These are phyloP conservation scores for Filobasidium uniguttulatum DNA, from an alignment of 1,284 basidiomycete species.

Conservation along the genomic window DNA sequence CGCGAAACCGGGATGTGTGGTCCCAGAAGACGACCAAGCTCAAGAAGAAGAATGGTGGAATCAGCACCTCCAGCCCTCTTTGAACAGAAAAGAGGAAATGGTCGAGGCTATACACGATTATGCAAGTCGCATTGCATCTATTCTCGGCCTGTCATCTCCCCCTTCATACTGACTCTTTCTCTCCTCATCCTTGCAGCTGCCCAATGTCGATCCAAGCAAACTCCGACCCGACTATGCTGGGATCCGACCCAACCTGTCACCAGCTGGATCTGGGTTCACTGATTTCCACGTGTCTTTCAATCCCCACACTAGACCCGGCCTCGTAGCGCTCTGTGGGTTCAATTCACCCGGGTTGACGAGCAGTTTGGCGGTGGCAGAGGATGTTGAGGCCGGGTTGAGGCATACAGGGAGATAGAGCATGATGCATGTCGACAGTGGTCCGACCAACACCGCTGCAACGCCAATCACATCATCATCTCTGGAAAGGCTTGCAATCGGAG, in stretches of 20 bases:
- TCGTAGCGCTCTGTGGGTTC: slow-evolving; percentile 41
- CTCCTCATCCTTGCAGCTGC: slow-evolving; percentile 48
- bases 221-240: slow-evolving; percentile 82
- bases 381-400: slow-evolving; percentile 33
- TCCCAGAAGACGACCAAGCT: slow-evolving; percentile 44
- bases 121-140: too few species aligned
- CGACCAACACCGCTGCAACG: too few species aligned
- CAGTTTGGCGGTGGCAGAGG: slow-evolving; percentile 40
- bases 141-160: background rate
- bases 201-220: slow-evolving; percentile 49
- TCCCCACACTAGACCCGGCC: slow-evolving; percentile 23
- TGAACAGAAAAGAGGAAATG: slow-evolving; percentile 47
- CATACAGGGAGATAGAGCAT: slow-evolving; percentile 3
- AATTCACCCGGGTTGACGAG: slow-evolving; percentile 44
- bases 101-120: slow-evolving; percentile 46
- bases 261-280: slow-evolving; percentile 60
- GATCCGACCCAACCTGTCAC: slow-evolving; percentile 74
- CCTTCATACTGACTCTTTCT: background rate
- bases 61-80: slow-evolving; percentile 52
- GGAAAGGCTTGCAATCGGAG: too few species aligned
- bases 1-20: slow-evolving; percentile 42
- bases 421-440: too few species aligned
- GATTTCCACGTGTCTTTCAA: slow-evolving; percentile 52
- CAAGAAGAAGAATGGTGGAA: slow-evolving; percentile 48
- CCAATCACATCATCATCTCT: too few species aligned